phyloP scores from a whole-genome alignment of 1,284 basidiomycete species.

The Cutaneotrichosporon arboriforme region DNA sequence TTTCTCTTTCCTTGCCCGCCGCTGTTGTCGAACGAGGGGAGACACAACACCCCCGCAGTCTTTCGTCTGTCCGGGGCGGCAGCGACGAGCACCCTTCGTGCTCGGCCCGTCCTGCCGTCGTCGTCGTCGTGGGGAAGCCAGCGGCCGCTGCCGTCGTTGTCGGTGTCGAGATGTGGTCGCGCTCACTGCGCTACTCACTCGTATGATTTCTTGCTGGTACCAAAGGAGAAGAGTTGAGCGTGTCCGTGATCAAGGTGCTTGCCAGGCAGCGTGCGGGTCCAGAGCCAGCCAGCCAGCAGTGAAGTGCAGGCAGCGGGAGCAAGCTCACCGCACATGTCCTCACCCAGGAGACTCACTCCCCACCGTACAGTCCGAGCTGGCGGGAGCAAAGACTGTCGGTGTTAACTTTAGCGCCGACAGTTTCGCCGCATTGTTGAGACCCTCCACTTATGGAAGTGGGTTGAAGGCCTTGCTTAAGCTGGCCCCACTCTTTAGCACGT shows the following conservation, averaged over 20 bases:
- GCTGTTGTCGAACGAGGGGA: background rate
- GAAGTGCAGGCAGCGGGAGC: no score
- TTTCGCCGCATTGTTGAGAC: no score
- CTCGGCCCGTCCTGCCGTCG: background rate
- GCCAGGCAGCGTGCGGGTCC: background rate
- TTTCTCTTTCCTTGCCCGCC: constrained; percentile 38
- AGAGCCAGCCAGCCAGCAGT: no score
- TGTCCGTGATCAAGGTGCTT: background rate
- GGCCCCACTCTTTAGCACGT: no score
- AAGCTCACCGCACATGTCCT: no score
- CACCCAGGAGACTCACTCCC: no score
- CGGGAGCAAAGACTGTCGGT: no score
- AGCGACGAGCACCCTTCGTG: background rate
- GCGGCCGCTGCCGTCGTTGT: no score
- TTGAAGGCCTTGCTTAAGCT: no score
- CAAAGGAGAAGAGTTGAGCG: constrained; percentile 7
- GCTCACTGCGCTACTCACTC: constrained; percentile 14
- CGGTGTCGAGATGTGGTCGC: constrained; percentile 1
- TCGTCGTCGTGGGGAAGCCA: background rate
- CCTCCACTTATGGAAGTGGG: no score
- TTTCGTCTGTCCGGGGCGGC: background rate
- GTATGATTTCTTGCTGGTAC: constrained; percentile 20
- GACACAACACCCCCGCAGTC: background rate
- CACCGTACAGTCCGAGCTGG: no score
- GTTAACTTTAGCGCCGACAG: no score